phyloP scores from a whole-genome alignment of 2,329 filamentous ascomycete species.

The Penicillium sp. region DNA sequence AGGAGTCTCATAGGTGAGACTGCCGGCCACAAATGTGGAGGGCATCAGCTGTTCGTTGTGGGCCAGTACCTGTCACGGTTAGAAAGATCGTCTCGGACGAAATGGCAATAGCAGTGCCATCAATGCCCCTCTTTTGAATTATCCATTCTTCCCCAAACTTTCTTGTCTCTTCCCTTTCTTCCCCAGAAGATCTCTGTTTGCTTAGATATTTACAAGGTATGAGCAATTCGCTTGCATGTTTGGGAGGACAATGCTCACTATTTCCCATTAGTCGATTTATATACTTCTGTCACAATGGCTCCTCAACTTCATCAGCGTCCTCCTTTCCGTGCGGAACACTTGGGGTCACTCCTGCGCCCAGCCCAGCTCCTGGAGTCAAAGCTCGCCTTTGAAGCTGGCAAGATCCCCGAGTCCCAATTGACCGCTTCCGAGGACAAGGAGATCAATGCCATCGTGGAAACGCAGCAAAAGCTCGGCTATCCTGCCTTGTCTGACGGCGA shows the following conservation, averaged over 20 bases:
- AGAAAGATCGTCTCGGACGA: conserved; percentile 2
- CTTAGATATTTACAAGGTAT: not conserved
- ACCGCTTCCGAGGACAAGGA: conserved; percentile 62
- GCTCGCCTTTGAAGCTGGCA: conserved; percentile 56
- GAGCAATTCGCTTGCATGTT: not conserved
- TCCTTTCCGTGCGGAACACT: conserved; percentile 70
- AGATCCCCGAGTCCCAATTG: conserved; percentile 57
- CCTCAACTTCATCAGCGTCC: conserved; percentile 46
- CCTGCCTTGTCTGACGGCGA: conserved; percentile 68
- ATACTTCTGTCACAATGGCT: conserved; percentile 27
- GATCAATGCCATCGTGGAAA: conserved; percentile 63
- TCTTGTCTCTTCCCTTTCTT: conserved; percentile 1
- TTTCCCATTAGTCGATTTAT: not conserved
- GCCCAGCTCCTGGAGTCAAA: conserved; percentile 60
- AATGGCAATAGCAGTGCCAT: conserved; percentile 9
- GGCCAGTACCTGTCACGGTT: conserved; percentile 5
- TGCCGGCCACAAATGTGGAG: conserved; percentile 13
- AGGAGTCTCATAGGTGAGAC: conserved; percentile 8
- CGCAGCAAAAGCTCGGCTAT: conserved; percentile 63
- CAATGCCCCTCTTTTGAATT: conserved; percentile 19
- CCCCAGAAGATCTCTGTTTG: not conserved
- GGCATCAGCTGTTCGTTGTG: conserved; percentile 15
- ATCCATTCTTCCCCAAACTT: not conserved
- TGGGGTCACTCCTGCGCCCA: conserved; percentile 69
- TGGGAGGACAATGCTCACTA: not conserved